Evolutionary conservation across 1,284 basidiomycete species (phyloP), one percentile per base, ranked within the genome.

Genomic region (Irpex sp.): DNA sequence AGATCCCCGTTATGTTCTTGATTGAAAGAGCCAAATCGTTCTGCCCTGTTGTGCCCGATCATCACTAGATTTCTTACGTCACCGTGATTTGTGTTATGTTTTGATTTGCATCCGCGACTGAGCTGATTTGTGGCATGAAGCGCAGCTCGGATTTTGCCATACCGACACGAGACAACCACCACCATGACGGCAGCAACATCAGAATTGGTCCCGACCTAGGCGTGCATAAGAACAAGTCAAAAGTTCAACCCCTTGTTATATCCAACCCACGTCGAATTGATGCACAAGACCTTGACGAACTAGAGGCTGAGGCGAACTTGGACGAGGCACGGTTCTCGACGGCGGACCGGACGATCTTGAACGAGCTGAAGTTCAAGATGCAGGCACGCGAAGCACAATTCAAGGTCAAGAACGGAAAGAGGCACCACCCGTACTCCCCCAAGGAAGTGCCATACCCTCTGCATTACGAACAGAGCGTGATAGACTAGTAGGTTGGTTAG

Each of bases 371-470:
- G 68, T 77, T 78, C 59, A 81, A 78, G 63, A 78, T 83, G 57
- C 74, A 74, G 17, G 85, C 82, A 11, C 80, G 82, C 49, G 82
- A 82, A 38, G 76, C 79, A 6, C 83, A 86, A 67, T 89, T 87
- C 69, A 73, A 78, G 36, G 65, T 82, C 59, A 86, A 84, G 67
- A 81, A 72, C 64, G 75, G 82, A 19, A 82, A 82, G 71, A 82
- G 79, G 67, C 82, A 89, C 64, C 87, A 90, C 71, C 77, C 82
- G 9, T 84, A 78, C 67, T 64, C 75, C 4, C 71, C 73, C 48
- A 70, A 78, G 21, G 80, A 82, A 54, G 87, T 85, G 2, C 88
- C 88, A 9, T 91, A 89, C 72, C 88, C 88, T 11, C 78, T 85
- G 66, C 84, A 80, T 68, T 89, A 87, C 69, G 86, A 85, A 64